Evolutionary conservation across 2,329 filamentous ascomycete species (phyloP).

Genomic region (Ceratocystis colombiana): DNA sequence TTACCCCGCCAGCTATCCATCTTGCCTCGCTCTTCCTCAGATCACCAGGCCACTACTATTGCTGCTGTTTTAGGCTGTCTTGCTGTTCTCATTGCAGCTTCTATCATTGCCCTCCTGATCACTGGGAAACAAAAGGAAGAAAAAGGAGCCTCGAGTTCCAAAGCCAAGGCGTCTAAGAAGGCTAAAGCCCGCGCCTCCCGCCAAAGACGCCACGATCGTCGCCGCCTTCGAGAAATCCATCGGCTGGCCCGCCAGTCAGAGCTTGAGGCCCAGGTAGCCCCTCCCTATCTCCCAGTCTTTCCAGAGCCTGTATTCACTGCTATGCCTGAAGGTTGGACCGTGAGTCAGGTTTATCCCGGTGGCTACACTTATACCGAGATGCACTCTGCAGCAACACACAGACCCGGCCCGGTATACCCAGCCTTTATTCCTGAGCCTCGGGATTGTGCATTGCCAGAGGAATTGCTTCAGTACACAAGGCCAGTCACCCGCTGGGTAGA

Average conservation of each 20-base stretch:
- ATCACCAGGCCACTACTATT: background rate
- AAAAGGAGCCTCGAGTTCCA: background rate
- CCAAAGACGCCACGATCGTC: background rate
- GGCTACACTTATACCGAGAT: background rate
- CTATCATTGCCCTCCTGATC: background rate
- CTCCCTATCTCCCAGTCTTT: background rate
- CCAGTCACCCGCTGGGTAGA: background rate
- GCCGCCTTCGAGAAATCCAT: constrained; percentile 6
- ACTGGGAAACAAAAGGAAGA: background rate
- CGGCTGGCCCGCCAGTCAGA: background rate
- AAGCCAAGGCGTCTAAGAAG: background rate
- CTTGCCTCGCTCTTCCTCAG: background rate
- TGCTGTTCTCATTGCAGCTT: constrained; percentile 13
- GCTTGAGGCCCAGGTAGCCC: background rate
- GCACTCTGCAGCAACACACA: background rate
- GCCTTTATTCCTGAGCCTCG: background rate
- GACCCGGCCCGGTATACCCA: background rate
- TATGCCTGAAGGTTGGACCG: background rate
- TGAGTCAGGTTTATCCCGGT: background rate
- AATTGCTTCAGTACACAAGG: background rate
- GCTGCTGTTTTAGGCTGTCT: constrained; percentile 9
- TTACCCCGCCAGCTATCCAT: background rate
- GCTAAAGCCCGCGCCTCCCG: background rate
- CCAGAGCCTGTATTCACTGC: background rate
- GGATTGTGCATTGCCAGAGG: constrained; percentile 1